Base-by-base conservation (phyloP, 257 asterid genomes). In the Nicotiana obtusifolia region DNA sequence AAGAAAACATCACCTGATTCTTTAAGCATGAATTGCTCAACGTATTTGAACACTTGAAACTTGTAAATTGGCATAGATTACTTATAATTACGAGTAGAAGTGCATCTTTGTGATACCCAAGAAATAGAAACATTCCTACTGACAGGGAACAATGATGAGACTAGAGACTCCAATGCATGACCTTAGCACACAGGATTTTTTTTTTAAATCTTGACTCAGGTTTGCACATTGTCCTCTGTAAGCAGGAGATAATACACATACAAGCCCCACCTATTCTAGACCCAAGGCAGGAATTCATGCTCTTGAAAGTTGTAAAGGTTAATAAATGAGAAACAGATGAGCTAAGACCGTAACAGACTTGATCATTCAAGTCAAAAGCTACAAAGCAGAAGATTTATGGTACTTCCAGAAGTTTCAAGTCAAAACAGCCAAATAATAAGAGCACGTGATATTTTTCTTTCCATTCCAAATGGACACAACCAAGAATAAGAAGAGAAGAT, bases 331-430 rank as follows among this genome's bases (percentile, higher is more conserved):
- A 24, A 47, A 75, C 62, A 75, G 80, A 49, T 24, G 62, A 75
- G 62, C 41, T 47, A 60, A 49, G 24, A 49, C 62, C 15, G 9
- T 49, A 47, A 24, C 24, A 26, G 62, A 14, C 41, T 49, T 24
- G 44, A 75, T 75, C 80, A 75, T 49, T 75, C 80, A 49, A 75
- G 80, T 49, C 80, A 47, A 75, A 44, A 53, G 26, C 80, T 24
- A 49, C 26, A 24, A 8, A 15, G 26, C 16, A 47, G 80, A 60
- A 75, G 44, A 49, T 49, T 14, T 75, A 75, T 75, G 79, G 62
- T 49, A 49, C 80, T 75, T 75, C 24, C 24, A 75, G 52, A 75
- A 49, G 26, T 49, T 24, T 17, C 17, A 47, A 49, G 62, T 24
- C 44, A 16, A 75, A 75, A 75, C 44, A 49, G 80, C 61, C 62